Conservation (phyloP, 1,284 basidiomycete genomes). For the Porogramme epimiltina region DNA sequence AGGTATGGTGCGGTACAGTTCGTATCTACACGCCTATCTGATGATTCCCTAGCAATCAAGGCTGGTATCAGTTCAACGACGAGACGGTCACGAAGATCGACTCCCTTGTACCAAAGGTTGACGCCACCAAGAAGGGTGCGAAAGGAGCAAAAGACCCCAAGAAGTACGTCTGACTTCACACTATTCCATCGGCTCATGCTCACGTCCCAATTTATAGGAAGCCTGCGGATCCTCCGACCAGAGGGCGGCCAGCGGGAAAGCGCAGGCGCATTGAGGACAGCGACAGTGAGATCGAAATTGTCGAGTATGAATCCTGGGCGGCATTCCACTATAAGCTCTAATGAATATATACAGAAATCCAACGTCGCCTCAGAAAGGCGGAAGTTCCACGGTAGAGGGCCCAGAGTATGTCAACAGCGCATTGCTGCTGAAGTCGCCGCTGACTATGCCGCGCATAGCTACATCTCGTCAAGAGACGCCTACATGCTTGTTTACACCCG, state of each 20-base stretch:
- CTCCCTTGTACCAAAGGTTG: conserved; percentile 47
- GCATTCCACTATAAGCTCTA: too few species aligned
- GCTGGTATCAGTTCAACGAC: conserved; percentile 93
- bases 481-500: conserved; percentile 92
- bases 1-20: conserved; percentile 46
- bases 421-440: not conserved
- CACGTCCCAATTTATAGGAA: conserved; percentile 24
- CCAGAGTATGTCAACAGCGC: conserved; percentile 20
- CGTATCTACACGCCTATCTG: not conserved
- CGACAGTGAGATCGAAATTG: conserved; percentile 54
- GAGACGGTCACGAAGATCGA: conserved; percentile 70
- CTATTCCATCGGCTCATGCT: too few species aligned
- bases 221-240: conserved; percentile 19
- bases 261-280: conserved; percentile 56
- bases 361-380: conserved; percentile 5
- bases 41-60: conserved; percentile 54
- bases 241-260: conserved; percentile 40
- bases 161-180: conserved; percentile 10
- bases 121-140: conserved; percentile 5
- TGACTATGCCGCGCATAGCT: conserved; percentile 17
- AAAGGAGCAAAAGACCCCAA: conserved; percentile 16
- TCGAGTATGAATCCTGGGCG: conserved; percentile 26
- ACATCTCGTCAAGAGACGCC: conserved; percentile 72
- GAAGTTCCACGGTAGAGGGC: conserved; percentile 9
- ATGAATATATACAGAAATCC: conserved; percentile 6